Conservation (phyloP, 225 moss, liverwort and hornwort species). For the Pleurozium schreberi region DNA sequence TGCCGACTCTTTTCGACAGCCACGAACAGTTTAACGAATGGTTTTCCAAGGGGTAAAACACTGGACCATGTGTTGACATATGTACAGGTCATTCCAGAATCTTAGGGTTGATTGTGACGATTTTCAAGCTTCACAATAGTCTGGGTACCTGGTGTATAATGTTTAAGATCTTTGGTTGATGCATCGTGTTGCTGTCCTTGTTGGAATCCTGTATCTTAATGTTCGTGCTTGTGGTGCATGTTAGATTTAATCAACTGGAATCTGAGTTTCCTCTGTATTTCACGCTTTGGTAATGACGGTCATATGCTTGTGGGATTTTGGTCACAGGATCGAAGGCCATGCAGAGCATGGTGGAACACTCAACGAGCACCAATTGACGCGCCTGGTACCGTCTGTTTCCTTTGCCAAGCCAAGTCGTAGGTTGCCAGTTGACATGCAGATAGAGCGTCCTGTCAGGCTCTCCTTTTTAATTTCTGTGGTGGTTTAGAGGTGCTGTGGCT, state of each 20-base stretch:
- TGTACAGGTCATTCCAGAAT: background rate
- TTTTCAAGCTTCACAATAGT: background rate
- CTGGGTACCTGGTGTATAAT: background rate
- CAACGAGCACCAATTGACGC: conserved; percentile 95
- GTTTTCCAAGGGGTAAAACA: conserved; percentile 89
- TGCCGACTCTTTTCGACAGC: conserved; percentile 99
- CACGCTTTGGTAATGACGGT: background rate
- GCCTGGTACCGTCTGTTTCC: conserved; percentile 44
- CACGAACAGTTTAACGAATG: conserved; percentile 98
- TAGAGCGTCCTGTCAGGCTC: background rate
- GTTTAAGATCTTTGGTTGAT: background rate
- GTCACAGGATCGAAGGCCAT: conserved; percentile 76
- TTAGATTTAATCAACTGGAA: background rate
- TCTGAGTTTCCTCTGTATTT: background rate
- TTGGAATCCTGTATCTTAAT: background rate
- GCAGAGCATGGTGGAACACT: conserved; percentile 97
- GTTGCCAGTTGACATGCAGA: background rate
- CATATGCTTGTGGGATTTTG: background rate
- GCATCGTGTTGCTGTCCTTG: background rate
- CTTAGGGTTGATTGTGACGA: background rate
- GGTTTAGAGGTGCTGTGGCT: background rate
- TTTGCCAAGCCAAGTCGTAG: background rate
- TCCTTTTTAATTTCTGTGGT: background rate
- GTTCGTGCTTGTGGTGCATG: background rate
- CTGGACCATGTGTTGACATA: background rate